Evolutionary conservation across 495 filamentous ascomycete species (phyloP).

Genomic region (Pseudotulostoma volvatum): DNA sequence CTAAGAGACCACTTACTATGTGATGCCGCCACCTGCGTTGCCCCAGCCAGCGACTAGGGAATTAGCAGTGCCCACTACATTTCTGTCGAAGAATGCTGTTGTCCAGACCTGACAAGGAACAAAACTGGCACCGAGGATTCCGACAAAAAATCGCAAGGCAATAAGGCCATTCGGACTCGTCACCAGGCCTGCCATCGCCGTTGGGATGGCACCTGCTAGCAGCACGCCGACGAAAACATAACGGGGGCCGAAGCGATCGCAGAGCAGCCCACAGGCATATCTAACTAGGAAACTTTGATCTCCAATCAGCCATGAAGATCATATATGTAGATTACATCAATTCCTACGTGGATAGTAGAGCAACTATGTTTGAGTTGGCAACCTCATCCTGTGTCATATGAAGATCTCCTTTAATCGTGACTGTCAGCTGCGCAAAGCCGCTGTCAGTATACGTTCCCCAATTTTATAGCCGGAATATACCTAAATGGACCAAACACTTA

Average conservation of each 20-base stretch:
- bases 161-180: slow-evolving; percentile 53
- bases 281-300: slow-evolving; percentile 55
- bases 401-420: slow-evolving; percentile 65
- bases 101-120: slow-evolving; percentile 96
- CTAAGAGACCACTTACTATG: slow-evolving; percentile 27
- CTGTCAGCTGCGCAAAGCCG: slow-evolving; percentile 47
- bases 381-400: slow-evolving; percentile 53
- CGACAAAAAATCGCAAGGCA: slow-evolving; percentile 76
- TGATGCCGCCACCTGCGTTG: slow-evolving; percentile 82
- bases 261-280: slow-evolving; percentile 65
- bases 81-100: slow-evolving; percentile 92
- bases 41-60: slow-evolving; percentile 73
- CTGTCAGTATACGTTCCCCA: too few species aligned
- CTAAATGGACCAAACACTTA: slow-evolving; percentile 35
- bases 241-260: slow-evolving; percentile 72
- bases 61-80: slow-evolving; percentile 82
- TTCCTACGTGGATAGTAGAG: slow-evolving; percentile 65
- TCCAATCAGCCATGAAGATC: slow-evolving; percentile 7
- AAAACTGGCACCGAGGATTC: slow-evolving; percentile 79
- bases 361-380: slow-evolving; percentile 84
- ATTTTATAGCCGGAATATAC: neutral
- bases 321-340: neutral
- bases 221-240: slow-evolving; percentile 63
- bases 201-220: slow-evolving; percentile 63
- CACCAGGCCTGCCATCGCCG: slow-evolving; percentile 66